phyloP scores from a whole-genome alignment of 306 rosid genomes.

The Hippophae gyantsensis region DNA sequence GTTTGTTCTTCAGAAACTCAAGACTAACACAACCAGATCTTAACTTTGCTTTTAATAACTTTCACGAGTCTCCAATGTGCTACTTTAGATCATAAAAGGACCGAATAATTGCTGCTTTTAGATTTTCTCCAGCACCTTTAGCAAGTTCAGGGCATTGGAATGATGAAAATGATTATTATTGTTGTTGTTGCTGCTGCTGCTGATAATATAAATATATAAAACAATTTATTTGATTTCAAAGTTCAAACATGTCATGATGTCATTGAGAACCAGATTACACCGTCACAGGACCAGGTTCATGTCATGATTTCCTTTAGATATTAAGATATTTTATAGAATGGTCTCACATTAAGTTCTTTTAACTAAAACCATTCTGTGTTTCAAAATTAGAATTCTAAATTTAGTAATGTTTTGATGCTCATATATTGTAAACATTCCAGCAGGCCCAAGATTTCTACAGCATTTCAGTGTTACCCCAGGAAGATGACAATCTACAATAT shows the following conservation, averaged over 20 bases:
- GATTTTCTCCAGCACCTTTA: no score
- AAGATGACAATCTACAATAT: slow-evolving; percentile 31
- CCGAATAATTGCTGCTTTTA: no score
- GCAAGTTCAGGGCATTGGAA: no score
- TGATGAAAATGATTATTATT: no score
- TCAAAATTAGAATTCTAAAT: background rate
- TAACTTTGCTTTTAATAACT: background rate
- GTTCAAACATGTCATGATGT: no score
- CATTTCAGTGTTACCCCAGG: slow-evolving; percentile 48
- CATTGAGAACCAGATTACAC: background rate
- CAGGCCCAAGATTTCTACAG: slow-evolving; percentile 63
- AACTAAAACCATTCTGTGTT: background rate
- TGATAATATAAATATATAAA: no score
- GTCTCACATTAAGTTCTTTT: background rate
- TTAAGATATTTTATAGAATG: background rate
- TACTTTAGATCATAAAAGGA: no score
- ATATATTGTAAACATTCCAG: slow-evolving; percentile 9
- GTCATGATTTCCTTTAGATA: background rate
- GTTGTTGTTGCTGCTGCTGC: no score
- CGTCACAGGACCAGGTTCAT: background rate
- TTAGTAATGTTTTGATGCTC: background rate
- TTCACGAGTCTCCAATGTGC: background rate
- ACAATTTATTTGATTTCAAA: no score
- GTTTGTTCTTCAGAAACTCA: background rate
- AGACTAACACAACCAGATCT: background rate